Evolutionary conservation across 2,329 filamentous ascomycete species (phyloP), one percentile per base, ranked within the genome.

Genomic region (Arachnopeziza araneosa): DNA sequence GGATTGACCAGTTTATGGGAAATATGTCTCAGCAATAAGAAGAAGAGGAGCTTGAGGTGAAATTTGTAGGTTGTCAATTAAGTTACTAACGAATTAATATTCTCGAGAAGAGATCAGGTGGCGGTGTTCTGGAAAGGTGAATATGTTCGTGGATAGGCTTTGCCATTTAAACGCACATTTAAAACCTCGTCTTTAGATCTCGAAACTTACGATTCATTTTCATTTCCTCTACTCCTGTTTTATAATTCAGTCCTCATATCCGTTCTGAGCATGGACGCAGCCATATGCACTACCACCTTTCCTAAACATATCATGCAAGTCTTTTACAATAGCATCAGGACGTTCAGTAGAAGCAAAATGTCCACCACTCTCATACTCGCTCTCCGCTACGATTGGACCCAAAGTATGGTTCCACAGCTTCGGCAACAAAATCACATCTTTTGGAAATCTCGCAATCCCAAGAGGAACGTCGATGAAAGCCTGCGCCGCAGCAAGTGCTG

Each of bases 321-420:
- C 84, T 0, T 69, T 70, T 0, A 63, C 75, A 78, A 87, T 70
- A 8, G 75, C 71, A 26, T 82, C 75, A 0, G 85, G 84, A 19
- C 74, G 72, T 70, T 88, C 84, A 69, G 79, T 81, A 0, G 84
- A 80, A 0, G 83, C 83, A 68, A 87, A 87, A 71, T 87, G 84
- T 0, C 71, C 69, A 17, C 70, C 70, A 36, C 54, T 51, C 8
- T 60, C 55, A 61, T 70, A 63, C 24, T 64, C 63, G 21, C 73
- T 77, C 66, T 85, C 78, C 54, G 82, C 83, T 0, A 87, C 84
- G 0, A 89, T 76, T 0, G 80, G 75, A 10, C 84, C 86, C 22
- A 88, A 70, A 0, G 80, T 83, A 21, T 74, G 73, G 0, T 75
- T 79, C 81, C 82, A 89, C 0, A 76, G 75, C 60, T 71, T 77